These are phyloP conservation scores for Geoglossum cookeanum DNA, from an alignment of 2,329 filamentous ascomycete genomes.

Conservation along the genomic window DNA sequence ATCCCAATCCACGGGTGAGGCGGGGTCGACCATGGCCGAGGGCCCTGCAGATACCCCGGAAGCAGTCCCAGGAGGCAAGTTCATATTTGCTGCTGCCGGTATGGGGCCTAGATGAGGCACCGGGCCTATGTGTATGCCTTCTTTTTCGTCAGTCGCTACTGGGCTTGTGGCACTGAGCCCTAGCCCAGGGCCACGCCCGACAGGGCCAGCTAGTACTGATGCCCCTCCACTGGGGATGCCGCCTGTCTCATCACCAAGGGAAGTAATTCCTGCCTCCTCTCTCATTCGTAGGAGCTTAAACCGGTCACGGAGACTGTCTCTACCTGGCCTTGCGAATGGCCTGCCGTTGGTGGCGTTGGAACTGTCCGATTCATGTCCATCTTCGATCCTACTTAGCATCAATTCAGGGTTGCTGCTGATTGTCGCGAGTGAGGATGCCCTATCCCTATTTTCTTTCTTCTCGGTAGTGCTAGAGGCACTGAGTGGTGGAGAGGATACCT, in stretches of 20 bases:
- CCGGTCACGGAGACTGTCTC: slow-evolving; percentile 54
- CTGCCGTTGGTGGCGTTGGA: slow-evolving; percentile 16
- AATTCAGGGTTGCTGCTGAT: slow-evolving; percentile 65
- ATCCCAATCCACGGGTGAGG: slow-evolving; percentile 84
- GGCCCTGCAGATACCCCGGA: slow-evolving; percentile 63
- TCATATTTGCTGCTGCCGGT: slow-evolving; percentile 45
- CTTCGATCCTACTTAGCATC: slow-evolving; percentile 57
- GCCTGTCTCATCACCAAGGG: slow-evolving; percentile 35
- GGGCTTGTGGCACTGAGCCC: slow-evolving; percentile 29
- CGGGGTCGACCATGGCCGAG: slow-evolving; percentile 44
- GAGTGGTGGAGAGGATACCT: slow-evolving; percentile 34
- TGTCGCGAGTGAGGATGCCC: slow-evolving; percentile 61
- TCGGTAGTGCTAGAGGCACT: slow-evolving; percentile 20
- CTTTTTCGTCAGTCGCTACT: slow-evolving; percentile 26
- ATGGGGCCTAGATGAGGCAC: slow-evolving; percentile 24
- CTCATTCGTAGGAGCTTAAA: slow-evolving; percentile 61
- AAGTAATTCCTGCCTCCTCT: slow-evolving; percentile 44
- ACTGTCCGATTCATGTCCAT: slow-evolving; percentile 37
- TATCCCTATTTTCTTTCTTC: slow-evolving; percentile 41
- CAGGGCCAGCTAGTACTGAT: slow-evolving; percentile 23
- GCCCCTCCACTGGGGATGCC: slow-evolving; percentile 21
- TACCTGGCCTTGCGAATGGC: slow-evolving; percentile 27
- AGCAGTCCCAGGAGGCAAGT: slow-evolving; percentile 66
- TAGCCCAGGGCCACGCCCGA: slow-evolving; percentile 23
- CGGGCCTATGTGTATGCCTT: slow-evolving; percentile 14